Conservation (phyloP, 108 stramenopile species). For the Nitzschia sp. region DNA sequence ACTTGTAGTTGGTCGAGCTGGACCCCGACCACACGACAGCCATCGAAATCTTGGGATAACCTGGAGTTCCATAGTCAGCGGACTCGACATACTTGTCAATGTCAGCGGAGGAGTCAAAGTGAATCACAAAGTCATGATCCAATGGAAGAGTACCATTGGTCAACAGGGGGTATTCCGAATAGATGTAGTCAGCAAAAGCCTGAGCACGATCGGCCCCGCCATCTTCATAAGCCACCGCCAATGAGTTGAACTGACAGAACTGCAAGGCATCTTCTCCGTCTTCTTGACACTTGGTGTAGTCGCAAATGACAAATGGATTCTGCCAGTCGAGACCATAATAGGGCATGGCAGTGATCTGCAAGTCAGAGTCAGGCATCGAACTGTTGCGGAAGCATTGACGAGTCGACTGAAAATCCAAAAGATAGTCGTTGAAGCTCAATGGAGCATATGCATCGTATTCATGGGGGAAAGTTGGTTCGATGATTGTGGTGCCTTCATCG, state of each 20-base stretch:
- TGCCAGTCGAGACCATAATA: slow-evolving; percentile 52
- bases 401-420: slow-evolving; percentile 60
- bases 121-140: slow-evolving; percentile 57
- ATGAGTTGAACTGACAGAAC: slow-evolving; percentile 57
- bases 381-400: slow-evolving; percentile 39
- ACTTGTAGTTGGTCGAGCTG: slow-evolving; percentile 45
- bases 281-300: slow-evolving; percentile 49
- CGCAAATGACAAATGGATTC: slow-evolving; percentile 79
- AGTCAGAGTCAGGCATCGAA: background rate
- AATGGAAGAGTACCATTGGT: slow-evolving; percentile 44
- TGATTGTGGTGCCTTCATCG: slow-evolving; percentile 36
- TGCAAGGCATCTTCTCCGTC: slow-evolving; percentile 60
- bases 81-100: slow-evolving; percentile 57
- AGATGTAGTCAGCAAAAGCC: slow-evolving; percentile 52
- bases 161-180: slow-evolving; percentile 47
- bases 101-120: slow-evolving; percentile 50
- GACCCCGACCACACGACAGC: slow-evolving; percentile 61
- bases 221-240: slow-evolving; percentile 57
- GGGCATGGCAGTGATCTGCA: slow-evolving; percentile 39
- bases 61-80: slow-evolving; percentile 46
- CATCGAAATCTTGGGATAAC: slow-evolving; percentile 61
- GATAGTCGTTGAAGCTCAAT: slow-evolving; percentile 65
- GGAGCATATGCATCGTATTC: slow-evolving; percentile 44
- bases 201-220: slow-evolving; percentile 43
- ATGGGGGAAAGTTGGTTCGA: slow-evolving; percentile 51